Conservation (phyloP, 225 moss, liverwort and hornwort genomes). For the Polytrichum formosum region DNA sequence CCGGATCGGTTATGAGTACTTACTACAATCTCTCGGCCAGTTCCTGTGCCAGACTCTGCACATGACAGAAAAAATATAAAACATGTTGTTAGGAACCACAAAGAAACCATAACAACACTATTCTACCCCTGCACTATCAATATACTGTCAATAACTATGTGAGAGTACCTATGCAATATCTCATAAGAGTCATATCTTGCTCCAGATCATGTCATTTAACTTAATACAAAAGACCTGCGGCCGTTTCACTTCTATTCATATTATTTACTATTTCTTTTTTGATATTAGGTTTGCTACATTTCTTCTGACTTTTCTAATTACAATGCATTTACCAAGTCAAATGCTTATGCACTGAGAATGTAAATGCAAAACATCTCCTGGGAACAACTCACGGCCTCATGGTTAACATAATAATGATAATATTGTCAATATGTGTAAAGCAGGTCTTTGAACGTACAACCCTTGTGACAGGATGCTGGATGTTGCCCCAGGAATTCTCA, state of each 20-base stretch:
- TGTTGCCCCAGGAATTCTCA: too few species aligned
- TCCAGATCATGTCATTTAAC: not conserved
- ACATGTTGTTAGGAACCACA: not conserved
- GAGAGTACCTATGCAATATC: too few species aligned
- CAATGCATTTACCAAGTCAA: not conserved
- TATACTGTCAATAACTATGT: too few species aligned
- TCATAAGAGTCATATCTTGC: too few species aligned
- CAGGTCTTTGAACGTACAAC: too few species aligned
- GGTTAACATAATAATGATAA: too few species aligned
- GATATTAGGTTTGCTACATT: not conserved
- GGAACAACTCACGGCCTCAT: not conserved
- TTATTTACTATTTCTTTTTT: not conserved
- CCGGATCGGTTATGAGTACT: conserved; percentile 4
- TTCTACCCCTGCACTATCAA: too few species aligned
- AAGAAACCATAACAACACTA: not conserved
- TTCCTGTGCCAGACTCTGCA: conserved; percentile 78
- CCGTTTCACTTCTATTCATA: not conserved
- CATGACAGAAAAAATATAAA: not conserved
- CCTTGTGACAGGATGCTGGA: too few species aligned
- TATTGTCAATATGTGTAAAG: too few species aligned
- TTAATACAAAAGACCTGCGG: not conserved
- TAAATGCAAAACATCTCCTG: not conserved
- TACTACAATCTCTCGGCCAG: conserved; percentile 80
- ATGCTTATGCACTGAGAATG: not conserved
- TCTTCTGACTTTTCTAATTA: not conserved